These are phyloP conservation scores for Hemileccinum rubropunctum DNA, from an alignment of 768 basidiomycete genomes.

Conservation along the genomic window DNA sequence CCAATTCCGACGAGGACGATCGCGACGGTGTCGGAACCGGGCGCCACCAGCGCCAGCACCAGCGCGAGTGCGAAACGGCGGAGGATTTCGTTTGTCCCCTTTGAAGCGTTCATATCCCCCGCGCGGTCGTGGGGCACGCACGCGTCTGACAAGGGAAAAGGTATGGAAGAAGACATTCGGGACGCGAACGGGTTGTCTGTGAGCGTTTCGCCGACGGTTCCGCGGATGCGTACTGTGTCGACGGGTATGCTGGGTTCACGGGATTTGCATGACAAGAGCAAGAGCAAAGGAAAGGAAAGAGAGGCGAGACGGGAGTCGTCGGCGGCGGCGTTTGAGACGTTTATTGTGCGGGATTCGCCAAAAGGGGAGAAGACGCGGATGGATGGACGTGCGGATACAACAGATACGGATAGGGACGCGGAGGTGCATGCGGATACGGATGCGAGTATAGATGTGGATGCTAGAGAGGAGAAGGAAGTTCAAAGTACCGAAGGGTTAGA, in stretches of 20 bases:
- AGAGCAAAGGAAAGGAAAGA: neutral
- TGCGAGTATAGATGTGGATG: neutral
- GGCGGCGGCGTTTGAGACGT: constrained; percentile 16
- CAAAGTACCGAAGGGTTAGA: neutral
- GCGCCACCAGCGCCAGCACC: neutral
- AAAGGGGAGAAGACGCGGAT: neutral
- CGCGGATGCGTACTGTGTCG: neutral
- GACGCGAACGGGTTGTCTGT: neutral
- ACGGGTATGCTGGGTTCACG: neutral
- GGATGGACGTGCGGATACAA: neutral
- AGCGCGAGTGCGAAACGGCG: neutral
- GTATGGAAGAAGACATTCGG: neutral
- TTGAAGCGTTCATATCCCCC: constrained; percentile 25
- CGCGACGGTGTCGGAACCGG: neutral
- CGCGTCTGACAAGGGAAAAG: neutral
- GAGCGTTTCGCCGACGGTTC: neutral
- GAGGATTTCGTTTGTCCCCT: constrained; percentile 2
- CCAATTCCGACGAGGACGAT: neutral
- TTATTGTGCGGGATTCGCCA: constrained; percentile 12
- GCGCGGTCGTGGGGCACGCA: neutral
- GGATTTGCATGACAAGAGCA: neutral
- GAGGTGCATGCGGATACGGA: neutral
- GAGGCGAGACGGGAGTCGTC: constrained; percentile 11
- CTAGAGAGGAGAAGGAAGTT: neutral
- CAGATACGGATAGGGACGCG: neutral